Percentiles rank a stretch among this genome's conserved stretches.
These are phyloP conservation scores for Elsinoe perseae DNA, from an alignment of 2,329 filamentous ascomycete species.

Conservation along the genomic window DNA sequence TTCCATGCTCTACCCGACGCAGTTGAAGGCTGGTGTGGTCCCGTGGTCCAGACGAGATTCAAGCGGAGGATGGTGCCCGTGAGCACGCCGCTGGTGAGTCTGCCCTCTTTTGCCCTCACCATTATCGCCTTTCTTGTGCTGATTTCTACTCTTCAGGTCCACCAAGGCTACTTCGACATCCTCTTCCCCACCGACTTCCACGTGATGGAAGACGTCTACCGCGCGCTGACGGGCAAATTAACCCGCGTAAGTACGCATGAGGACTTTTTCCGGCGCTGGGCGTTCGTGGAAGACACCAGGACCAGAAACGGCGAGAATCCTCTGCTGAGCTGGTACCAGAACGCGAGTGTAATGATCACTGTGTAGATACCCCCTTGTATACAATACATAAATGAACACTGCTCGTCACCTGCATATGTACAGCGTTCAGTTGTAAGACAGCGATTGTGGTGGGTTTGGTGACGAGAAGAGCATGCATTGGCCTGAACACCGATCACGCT, in stretches of 20 bases:
- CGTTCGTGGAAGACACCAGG: slow-evolving; percentile 80
- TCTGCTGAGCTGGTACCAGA: slow-evolving; percentile 85
- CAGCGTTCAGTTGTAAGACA: no score
- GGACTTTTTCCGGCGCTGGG: slow-evolving; percentile 85
- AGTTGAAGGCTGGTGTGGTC: slow-evolving; percentile 76
- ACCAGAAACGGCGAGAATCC: slow-evolving; percentile 90
- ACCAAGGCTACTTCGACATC: slow-evolving; percentile 98
- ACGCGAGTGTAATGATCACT: slow-evolving; percentile 86
- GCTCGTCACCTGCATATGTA: no score
- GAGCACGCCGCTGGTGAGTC: slow-evolving; percentile 73
- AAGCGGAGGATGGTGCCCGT: slow-evolving; percentile 81
- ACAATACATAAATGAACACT: no score
- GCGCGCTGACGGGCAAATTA: slow-evolving; percentile 84
- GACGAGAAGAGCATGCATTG: neutral
- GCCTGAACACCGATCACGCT: no score
- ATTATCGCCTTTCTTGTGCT: neutral
- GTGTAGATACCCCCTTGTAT: no score
- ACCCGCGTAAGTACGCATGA: slow-evolving; percentile 80
- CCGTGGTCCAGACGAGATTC: slow-evolving; percentile 93
- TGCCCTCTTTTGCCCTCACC: neutral
- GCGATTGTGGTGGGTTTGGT: neutral
- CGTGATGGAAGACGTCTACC: slow-evolving; percentile 85
- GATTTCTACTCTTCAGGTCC: slow-evolving; percentile 48
- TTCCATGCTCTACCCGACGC: slow-evolving; percentile 82
- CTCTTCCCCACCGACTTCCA: slow-evolving; percentile 94